Evolutionary conservation across 345 rosid species (phyloP), one percentile per base, ranked within the genome.

Genomic region (Melastoma malabathricum): DNA sequence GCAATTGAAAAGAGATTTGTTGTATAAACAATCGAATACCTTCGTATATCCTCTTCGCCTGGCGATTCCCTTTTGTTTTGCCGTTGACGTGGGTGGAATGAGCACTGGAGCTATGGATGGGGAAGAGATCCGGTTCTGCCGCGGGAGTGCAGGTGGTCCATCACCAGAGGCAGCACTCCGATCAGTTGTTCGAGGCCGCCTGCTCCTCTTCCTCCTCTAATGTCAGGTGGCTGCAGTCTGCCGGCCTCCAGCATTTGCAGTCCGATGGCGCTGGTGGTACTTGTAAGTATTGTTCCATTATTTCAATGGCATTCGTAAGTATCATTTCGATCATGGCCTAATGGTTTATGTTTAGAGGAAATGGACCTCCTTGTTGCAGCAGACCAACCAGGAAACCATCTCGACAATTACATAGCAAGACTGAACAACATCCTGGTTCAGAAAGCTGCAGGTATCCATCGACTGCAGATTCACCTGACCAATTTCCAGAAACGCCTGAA

Each of bases 361-460:
- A 92, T 92, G 98, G 80, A 79, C 65, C 67, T 92, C 43, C 66
- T 92, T 61, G 95, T 80, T 31, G 89, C 78, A 74, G 96, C 95
- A 50, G 96, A 92, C 73, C 95, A 84, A 64, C 98, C 96, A 0
- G 98, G 98, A 55, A 87, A 92, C 65, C 96, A 87, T 63, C 78
- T 87, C 16, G 96, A 87, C 29, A 81, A 71, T 56, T 92, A 92
- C 56, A 60, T 92, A 14, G 67, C 85, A 1, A 80, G 79, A 67
- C 58, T 90, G 73, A 77, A 79, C 63, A 64, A 68, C 50, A 74
- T 90, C 66, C 94, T 90, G 38, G 75, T 92, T 51, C 94, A 80
- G 67, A 86, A 90, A 72, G 89, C 94, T 43, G 87, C 86, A 2
- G 94, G 96, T 43, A 90, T 90, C 56, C 76, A 71, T 51, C 94